These are phyloP conservation scores for Calonectria pseudoreteaudii DNA, from an alignment of 2,329 filamentous ascomycete species.

Conservation along the genomic window DNA sequence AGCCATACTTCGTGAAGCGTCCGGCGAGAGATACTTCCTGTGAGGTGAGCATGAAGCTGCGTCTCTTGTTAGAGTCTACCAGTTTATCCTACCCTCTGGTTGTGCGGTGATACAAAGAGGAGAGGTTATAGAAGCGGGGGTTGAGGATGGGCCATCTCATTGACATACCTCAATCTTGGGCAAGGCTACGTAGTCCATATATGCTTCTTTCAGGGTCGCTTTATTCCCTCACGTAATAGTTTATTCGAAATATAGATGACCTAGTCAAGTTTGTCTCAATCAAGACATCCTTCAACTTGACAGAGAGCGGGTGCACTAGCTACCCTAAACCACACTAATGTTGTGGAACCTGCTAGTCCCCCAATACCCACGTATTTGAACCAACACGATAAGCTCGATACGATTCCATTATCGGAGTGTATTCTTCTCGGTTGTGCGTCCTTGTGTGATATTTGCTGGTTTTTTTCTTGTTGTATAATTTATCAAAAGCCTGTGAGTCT, in stretches of 20 bases:
- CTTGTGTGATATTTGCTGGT: not conserved
- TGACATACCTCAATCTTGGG: conserved; percentile 66
- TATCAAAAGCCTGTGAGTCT: not conserved
- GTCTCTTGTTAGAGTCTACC: not conserved
- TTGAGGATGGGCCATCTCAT: not conserved
- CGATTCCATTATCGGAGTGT: not conserved
- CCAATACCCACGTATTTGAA: not conserved
- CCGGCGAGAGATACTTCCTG: conserved; percentile 79
- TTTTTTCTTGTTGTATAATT: not conserved
- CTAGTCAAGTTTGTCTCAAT: not conserved
- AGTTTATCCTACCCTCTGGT: not conserved
- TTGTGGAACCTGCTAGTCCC: too few relatives aligned
- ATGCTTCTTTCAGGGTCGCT: not conserved
- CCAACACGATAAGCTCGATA: too few relatives aligned
- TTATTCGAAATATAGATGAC: not conserved
- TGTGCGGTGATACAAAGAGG: not conserved
- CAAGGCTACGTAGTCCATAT: conserved; percentile 60
- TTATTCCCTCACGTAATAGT: not conserved
- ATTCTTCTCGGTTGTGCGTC: not conserved
- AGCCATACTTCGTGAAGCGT: conserved; percentile 82
- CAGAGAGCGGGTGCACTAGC: not conserved
- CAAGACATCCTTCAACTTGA: too few relatives aligned
- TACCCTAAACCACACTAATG: conserved; percentile 12
- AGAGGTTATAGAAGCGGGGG: not conserved
- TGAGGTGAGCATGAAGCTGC: conserved; percentile 84